Evolutionary conservation across 768 basidiomycete genomes (phyloP).

Genomic region (Leucosporidium creatinivorum): DNA sequence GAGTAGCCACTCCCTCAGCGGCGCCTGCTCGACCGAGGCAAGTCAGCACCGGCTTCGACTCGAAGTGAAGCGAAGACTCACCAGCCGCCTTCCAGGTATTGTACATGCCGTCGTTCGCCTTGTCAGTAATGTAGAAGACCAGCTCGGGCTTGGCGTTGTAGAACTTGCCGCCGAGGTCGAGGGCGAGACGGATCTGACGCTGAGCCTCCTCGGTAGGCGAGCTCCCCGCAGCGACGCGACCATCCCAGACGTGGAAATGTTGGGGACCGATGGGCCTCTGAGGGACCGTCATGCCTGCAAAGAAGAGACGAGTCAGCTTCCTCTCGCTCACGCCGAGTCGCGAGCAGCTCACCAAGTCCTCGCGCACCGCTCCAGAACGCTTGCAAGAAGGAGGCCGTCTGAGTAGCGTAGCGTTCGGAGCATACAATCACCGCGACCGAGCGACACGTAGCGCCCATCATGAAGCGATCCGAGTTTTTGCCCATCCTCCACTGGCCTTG

Average conservation of each 20-base stretch:
- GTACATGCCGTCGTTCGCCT: not conserved
- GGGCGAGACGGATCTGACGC: not conserved
- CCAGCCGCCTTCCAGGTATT: not conserved
- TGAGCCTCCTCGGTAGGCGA: not conserved
- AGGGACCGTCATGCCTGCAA: not conserved
- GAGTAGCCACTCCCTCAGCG: conserved; percentile 7
- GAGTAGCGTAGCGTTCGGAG: too few relatives aligned
- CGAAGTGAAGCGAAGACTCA: not conserved
- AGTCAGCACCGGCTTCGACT: not conserved
- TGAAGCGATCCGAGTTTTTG: too few relatives aligned
- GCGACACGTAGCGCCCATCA: too few relatives aligned
- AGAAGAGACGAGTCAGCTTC: not conserved
- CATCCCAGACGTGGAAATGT: too few relatives aligned
- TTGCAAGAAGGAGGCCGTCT: too few relatives aligned
- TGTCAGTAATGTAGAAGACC: not conserved
- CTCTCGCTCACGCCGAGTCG: too few relatives aligned
- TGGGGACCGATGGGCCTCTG: not conserved
- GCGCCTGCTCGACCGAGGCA: not conserved
- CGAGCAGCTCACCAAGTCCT: too few relatives aligned
- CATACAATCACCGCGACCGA: too few relatives aligned
- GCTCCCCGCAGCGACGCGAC: too few relatives aligned
- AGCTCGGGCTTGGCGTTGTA: not conserved
- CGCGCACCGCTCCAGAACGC: too few relatives aligned
- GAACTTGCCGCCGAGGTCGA: not conserved
- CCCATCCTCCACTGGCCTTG: too few relatives aligned